These are phyloP conservation scores for Stellera chamaejasme DNA, from an alignment of 345 rosid genomes.

Conservation along the genomic window DNA sequence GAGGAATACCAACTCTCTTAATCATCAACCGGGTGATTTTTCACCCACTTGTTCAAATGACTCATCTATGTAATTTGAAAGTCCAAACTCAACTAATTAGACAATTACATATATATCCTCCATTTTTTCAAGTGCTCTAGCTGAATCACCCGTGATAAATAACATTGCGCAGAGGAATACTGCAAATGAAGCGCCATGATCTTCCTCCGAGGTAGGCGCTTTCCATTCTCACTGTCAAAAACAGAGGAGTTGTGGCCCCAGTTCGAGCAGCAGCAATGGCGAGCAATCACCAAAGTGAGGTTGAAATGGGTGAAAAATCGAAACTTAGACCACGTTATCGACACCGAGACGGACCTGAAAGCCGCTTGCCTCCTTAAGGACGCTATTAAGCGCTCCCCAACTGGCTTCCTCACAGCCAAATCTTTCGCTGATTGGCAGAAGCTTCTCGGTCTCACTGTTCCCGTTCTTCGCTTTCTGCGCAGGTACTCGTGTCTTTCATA, in stretches of 20 bases:
- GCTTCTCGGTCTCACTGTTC: constrained; percentile 90
- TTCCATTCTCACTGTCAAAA: constrained; percentile 14
- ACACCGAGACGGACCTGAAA: constrained; percentile 78
- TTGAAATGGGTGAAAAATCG: constrained; percentile 92
- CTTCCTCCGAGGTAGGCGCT: constrained; percentile 19
- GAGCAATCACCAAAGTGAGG: constrained; percentile 60
- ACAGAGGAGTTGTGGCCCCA: constrained; percentile 15
- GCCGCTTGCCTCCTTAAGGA: constrained; percentile 91
- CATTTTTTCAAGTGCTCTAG: too few species aligned
- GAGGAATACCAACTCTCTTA: too few species aligned
- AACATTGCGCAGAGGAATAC: too few species aligned
- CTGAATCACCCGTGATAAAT: too few species aligned
- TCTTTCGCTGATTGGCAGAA: constrained; percentile 90
- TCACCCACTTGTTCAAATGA: too few species aligned
- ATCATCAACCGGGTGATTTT: too few species aligned
- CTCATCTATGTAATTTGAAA: too few species aligned
- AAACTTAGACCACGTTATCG: constrained; percentile 74
- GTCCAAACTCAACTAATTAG: too few species aligned
- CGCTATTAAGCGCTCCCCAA: constrained; percentile 80
- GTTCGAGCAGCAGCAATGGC: constrained; percentile 33
- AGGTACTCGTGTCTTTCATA: constrained; percentile 27
- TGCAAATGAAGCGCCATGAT: constrained; percentile 14
- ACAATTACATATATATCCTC: too few species aligned
- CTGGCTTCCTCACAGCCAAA: constrained; percentile 84
- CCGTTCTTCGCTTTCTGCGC: constrained; percentile 88